Conservation (phyloP, 495 filamentous ascomycete genomes). For the Venustampulla echinocandica region DNA sequence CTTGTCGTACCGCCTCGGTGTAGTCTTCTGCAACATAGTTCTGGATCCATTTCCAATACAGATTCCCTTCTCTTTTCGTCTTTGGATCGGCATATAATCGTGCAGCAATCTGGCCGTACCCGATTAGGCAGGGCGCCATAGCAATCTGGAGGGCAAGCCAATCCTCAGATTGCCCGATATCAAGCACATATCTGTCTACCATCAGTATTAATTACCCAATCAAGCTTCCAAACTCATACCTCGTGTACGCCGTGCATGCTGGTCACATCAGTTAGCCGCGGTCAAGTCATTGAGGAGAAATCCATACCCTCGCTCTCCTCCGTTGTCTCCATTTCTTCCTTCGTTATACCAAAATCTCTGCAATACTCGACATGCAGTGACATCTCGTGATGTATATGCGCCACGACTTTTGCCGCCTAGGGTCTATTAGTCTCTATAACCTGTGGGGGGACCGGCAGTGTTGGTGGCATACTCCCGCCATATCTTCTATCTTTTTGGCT, state of each 20-base stretch:
- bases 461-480: conserved; percentile 42
- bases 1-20: conserved; percentile 53
- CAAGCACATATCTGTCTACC: conserved; percentile 63
- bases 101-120: conserved; percentile 70
- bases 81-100: conserved; percentile 50
- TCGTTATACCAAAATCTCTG: conserved; percentile 65
- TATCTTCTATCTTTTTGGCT: conserved; percentile 60
- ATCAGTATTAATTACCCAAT: neutral
- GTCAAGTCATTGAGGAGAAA: neutral
- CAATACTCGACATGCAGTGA: conserved; percentile 75
- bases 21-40: conserved; percentile 80
- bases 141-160: conserved; percentile 76
- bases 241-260: conserved; percentile 67
- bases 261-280: conserved; percentile 20
- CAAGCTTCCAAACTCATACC: conserved; percentile 20
- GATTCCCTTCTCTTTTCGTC: conserved; percentile 55
- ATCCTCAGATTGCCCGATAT: conserved; percentile 79
- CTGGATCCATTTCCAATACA: conserved; percentile 86
- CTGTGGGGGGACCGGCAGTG: too few species aligned
- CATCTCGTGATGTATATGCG: conserved; percentile 71
- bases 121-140: conserved; percentile 76
- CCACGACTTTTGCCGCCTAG: conserved; percentile 61
- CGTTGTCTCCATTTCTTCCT: conserved; percentile 59
- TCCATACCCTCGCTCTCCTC: conserved; percentile 63
- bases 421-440: neutral